Percentiles rank a stretch among this genome's conserved stretches.
Conservation (phyloP, 176 grass and related monocot genomes). For the Phoenix dactylifera region DNA sequence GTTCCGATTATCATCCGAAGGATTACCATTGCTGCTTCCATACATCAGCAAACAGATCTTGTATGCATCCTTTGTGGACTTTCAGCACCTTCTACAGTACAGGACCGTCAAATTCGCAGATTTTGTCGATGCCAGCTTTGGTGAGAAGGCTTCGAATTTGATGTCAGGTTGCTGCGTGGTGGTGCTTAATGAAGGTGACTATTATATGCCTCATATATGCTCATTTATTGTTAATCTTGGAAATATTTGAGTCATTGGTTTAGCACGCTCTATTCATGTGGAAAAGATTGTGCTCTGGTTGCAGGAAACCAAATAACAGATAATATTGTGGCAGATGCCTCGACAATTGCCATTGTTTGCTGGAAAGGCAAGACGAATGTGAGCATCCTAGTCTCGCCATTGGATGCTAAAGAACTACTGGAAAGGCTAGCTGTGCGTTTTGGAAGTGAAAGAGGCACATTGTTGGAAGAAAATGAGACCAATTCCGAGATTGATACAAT, state of each 20-base stretch:
- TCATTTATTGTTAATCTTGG: background rate
- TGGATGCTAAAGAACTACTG: conserved; percentile 74
- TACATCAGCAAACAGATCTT: conserved; percentile 83
- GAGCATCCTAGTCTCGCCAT: conserved; percentile 72
- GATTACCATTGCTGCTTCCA: conserved; percentile 75
- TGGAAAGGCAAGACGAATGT: conserved; percentile 99
- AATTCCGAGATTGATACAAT: conserved; percentile 14
- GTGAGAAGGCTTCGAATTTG: conserved; percentile 53
- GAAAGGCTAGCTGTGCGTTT: conserved; percentile 61
- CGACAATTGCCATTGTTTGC: conserved; percentile 63
- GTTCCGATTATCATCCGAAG: conserved; percentile 91
- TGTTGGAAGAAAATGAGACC: conserved; percentile 4
- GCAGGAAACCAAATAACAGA: conserved; percentile 36
- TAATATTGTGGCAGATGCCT: conserved; percentile 42
- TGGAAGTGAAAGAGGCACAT: conserved; percentile 19
- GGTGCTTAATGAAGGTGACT: conserved; percentile 56
- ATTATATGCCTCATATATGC: background rate
- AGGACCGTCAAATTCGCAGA: conserved; percentile 78
- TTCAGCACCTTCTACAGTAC: conserved; percentile 78
- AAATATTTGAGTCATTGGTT: too few relatives aligned
- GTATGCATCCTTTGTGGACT: conserved; percentile 50
- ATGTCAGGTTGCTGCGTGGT: conserved; percentile 72
- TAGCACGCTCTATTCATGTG: too few relatives aligned
- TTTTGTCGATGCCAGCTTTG: conserved; percentile 64
- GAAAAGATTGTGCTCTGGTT: background rate